phyloP scores from a whole-genome alignment of 2,329 filamentous ascomycete species.

The Pyricularia pennisetigena region DNA sequence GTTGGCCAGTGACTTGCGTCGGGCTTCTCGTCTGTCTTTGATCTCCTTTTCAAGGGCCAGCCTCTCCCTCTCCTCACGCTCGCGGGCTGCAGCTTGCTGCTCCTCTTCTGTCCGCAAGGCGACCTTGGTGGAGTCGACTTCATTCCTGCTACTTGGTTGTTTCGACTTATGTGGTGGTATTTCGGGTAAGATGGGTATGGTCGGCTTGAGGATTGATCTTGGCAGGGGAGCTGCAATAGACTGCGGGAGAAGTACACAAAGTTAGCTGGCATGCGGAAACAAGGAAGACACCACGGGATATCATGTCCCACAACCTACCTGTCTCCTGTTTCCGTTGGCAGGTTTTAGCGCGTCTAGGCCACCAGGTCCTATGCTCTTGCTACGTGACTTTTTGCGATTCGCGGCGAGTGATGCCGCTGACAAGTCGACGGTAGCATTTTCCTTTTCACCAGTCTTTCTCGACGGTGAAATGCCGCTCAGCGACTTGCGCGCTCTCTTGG shows the following conservation, averaged over 20 bases:
- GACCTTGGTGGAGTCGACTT: conserved; percentile 42
- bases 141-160: conserved; percentile 26
- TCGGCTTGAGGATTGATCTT: conserved; percentile 73
- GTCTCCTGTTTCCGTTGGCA: conserved; percentile 65
- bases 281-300: not conserved
- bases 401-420: conserved; percentile 34
- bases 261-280: not conserved
- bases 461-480: conserved; percentile 47
- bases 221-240: conserved; percentile 46
- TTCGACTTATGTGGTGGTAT: conserved; percentile 58
- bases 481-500: conserved; percentile 59
- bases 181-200: conserved; percentile 55
- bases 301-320: conserved; percentile 44
- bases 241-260: conserved; percentile 21
- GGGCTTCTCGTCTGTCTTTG: conserved; percentile 69
- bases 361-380: conserved; percentile 92
- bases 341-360: conserved; percentile 75
- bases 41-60: conserved; percentile 50
- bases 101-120: conserved; percentile 61
- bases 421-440: conserved; percentile 65
- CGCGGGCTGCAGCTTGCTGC: conserved; percentile 57
- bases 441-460: conserved; percentile 54
- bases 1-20: conserved; percentile 86
- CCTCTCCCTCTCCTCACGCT: conserved; percentile 58
- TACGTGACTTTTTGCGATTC: conserved; percentile 64